These are phyloP conservation scores for Cinnamomum chago DNA, from an alignment of 164 flowering plant species.

Conservation along the genomic window DNA sequence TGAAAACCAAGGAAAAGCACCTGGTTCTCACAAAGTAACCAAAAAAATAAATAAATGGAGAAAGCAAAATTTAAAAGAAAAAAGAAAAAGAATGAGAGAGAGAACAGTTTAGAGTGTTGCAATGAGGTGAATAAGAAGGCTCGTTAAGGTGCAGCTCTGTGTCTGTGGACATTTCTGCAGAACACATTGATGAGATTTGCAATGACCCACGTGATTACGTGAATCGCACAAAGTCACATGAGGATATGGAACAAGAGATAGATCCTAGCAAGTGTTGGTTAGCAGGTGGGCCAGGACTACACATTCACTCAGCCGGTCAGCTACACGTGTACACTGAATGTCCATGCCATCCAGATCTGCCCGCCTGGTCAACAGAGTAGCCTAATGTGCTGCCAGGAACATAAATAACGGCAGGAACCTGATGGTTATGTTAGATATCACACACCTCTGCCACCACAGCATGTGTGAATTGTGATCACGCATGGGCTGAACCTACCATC, in stretches of 20 bases:
- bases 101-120: not conserved
- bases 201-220: not conserved
- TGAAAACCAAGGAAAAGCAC: not conserved
- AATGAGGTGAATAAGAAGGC: too few species aligned
- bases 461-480: not conserved
- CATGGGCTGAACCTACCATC: not conserved
- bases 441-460: not conserved
- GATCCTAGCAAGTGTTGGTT: not conserved
- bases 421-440: not conserved
- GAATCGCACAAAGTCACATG: not conserved
- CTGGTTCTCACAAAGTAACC: not conserved
- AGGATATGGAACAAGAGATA: not conserved
- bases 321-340: not conserved
- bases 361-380: not conserved
- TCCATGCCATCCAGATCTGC: not conserved
- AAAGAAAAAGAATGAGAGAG: not conserved
- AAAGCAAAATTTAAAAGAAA: not conserved
- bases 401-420: not conserved
- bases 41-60: too few species aligned
- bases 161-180: not conserved
- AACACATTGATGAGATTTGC: not conserved
- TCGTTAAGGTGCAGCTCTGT: not conserved
- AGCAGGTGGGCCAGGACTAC: not conserved
- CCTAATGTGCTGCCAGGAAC: not conserved
- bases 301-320: not conserved